A percentile compares a stretch with the other conserved stretches of the same genome.
Evolutionary conservation across 225 moss, liverwort and hornwort species (phyloP).

Genomic region (Lunularia cruciata): DNA sequence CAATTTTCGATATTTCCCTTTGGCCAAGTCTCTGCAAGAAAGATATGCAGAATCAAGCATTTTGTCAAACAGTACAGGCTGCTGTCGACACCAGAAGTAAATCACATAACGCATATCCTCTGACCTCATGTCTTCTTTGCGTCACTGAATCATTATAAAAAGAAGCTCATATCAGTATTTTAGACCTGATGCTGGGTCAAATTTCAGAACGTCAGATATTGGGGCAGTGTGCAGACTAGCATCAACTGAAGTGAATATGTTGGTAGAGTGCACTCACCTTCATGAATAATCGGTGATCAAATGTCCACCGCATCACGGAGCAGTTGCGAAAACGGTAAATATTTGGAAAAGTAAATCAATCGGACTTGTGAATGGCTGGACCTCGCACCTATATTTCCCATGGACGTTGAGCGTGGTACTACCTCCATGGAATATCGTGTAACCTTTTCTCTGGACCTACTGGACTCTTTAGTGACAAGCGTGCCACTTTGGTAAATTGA

Average conservation of each 20-base stretch:
- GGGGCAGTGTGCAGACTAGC: neutral
- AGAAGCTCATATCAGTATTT: neutral
- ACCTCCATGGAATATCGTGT: too few relatives aligned
- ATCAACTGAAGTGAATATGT: neutral
- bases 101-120: neutral
- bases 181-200: neutral
- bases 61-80: neutral
- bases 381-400: too few relatives aligned
- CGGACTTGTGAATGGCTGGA: too few relatives aligned
- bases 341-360: too few relatives aligned
- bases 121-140: neutral
- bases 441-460: too few relatives aligned
- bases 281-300: neutral
- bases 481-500: too few relatives aligned
- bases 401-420: too few relatives aligned
- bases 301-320: neutral
- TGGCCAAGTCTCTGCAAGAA: neutral
- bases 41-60: slow-evolving; percentile 2
- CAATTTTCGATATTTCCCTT: neutral
- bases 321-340: too few relatives aligned
- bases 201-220: neutral
- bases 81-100: neutral
- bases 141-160: too few relatives aligned
- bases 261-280: neutral
- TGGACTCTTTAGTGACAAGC: too few relatives aligned